These are phyloP conservation scores for Diaporthe sp. DNA, from an alignment of 2,329 filamentous ascomycete species.

Conservation along the genomic window DNA sequence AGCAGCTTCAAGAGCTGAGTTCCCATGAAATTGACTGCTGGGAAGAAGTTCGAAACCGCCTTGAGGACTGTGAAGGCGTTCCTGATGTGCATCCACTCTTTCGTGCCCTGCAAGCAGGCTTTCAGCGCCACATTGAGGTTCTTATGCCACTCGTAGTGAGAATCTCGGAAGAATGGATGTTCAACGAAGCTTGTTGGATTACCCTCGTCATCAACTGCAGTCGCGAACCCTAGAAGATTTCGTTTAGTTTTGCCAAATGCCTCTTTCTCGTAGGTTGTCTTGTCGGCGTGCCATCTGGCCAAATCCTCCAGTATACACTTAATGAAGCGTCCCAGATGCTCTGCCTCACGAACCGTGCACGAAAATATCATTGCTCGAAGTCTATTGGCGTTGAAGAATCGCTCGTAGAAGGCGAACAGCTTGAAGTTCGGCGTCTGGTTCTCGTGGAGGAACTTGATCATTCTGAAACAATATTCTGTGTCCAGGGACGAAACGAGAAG, in stretches of 20 bases:
- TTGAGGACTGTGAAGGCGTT: conserved; percentile 95
- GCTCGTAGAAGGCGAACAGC: conserved; percentile 84
- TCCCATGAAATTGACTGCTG: conserved; percentile 90
- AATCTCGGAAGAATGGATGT: conserved; percentile 86
- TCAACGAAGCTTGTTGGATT: conserved; percentile 80
- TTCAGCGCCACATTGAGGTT: conserved; percentile 84
- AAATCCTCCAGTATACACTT: conserved; percentile 86
- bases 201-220: conserved; percentile 76
- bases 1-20: conserved; percentile 73
- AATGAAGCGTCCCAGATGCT: conserved; percentile 93
- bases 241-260: conserved; percentile 70
- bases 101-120: conserved; percentile 79
- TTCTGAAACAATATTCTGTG: conserved; percentile 87
- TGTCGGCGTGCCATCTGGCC: conserved; percentile 85
- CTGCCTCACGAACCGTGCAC: conserved; percentile 90
- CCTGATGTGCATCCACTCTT: conserved; percentile 96
- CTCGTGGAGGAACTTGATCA: conserved; percentile 89
- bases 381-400: conserved; percentile 86
- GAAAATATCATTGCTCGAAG: conserved; percentile 87
- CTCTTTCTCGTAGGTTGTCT: conserved; percentile 82
- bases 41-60: conserved; percentile 84
- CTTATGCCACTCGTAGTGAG: conserved; percentile 92
- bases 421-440: conserved; percentile 88
- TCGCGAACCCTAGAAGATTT: conserved; percentile 82
- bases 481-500: conserved; percentile 87